Base-by-base conservation (phyloP, 441 rosid species). In the Populus tomentosa region DNA sequence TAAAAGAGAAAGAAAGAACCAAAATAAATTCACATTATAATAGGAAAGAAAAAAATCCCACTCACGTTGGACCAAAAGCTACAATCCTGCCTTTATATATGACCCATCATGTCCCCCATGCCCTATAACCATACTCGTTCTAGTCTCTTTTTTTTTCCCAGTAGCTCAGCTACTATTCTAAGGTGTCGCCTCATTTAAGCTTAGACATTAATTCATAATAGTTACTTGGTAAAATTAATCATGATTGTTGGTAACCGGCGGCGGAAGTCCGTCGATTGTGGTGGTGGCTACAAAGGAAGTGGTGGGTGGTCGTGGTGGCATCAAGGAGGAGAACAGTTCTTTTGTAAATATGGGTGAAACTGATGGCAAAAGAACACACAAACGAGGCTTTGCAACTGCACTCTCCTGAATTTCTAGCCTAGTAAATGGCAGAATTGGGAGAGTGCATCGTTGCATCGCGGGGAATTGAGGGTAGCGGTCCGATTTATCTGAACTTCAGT, bases 391-490 rank as follows among this genome's bases (percentile, higher is more conserved):
- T 89, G 93, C 95, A 89, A 86, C 84, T 89, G 85, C 87, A 84
- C 93, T 87, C 89, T 91, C 90, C 91, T 67, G 86, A 85, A 78
- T 80, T 79, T 84, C 86, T 86, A 83, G 80, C 86, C 83, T 67
- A 53, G 7, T 38, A 8, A 69, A 65, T 74, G 86, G 84, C 83
- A 89, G 94, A 89, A 78, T 78, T 73, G 85, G 95, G 87, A 87
- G 87, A 89, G 90, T 86, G 84, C 73, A 84, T 83, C 75, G 78
- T 89, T 91, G 93, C 91, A 88, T 84, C 78, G 91, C 84, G 94
- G 93, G 94, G 94, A 88, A 90, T 90, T 86, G 94, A 90, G 91
- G 94, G 88, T 87, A 82, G 84, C 94, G 94, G 94, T 90, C 94
- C 94, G 91, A 90, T 79, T 86, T 82, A 74, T 73, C 67, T 65